Conservation (phyloP, 805 yeast genomes). For the Wickerhamomyces sydowiorum region DNA sequence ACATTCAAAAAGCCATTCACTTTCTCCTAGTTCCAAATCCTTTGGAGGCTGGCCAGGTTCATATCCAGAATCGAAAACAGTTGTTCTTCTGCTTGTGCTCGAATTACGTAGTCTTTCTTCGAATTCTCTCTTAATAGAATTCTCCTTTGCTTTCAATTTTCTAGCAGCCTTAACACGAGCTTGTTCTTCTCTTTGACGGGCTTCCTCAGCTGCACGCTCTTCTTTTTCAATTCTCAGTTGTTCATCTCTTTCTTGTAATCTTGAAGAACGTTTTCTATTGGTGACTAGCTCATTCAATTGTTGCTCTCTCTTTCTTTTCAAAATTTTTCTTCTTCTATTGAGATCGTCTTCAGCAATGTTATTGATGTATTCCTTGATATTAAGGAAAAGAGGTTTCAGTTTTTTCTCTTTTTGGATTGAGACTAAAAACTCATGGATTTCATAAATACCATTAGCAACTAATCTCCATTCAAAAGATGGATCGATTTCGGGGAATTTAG, state of each 20-base stretch:
- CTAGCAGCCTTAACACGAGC: constrained; percentile 36
- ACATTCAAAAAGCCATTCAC: constrained; percentile 33
- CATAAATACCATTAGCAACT: constrained; percentile 38
- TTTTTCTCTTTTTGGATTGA: constrained; percentile 25
- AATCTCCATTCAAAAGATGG: constrained; percentile 35
- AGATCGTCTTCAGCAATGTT: constrained; percentile 39
- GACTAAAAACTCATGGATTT: constrained; percentile 28
- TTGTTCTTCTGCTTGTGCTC: constrained; percentile 14
- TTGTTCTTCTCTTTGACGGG: constrained; percentile 26
- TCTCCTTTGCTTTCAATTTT: constrained; percentile 18
- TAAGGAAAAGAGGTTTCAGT: constrained; percentile 25
- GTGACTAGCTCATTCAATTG: constrained; percentile 59
- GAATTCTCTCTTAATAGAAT: constrained; percentile 16
- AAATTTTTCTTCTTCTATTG: constrained; percentile 45
- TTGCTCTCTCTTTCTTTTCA: constrained; percentile 54
- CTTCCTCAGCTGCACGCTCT: constrained; percentile 28
- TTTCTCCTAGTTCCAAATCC: constrained; percentile 30
- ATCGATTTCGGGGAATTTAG: constrained; percentile 26
- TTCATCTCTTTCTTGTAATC: constrained; percentile 68
- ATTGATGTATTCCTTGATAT: constrained; percentile 27
- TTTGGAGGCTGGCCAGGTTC: constrained; percentile 12
- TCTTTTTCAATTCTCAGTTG: constrained; percentile 39
- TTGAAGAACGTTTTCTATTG: constrained; percentile 67
- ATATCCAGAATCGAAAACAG: background rate
- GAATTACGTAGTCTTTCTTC: constrained; percentile 19